Base-by-base conservation (phyloP, 352 stramenopile species). In the Phytophthora sp. region DNA sequence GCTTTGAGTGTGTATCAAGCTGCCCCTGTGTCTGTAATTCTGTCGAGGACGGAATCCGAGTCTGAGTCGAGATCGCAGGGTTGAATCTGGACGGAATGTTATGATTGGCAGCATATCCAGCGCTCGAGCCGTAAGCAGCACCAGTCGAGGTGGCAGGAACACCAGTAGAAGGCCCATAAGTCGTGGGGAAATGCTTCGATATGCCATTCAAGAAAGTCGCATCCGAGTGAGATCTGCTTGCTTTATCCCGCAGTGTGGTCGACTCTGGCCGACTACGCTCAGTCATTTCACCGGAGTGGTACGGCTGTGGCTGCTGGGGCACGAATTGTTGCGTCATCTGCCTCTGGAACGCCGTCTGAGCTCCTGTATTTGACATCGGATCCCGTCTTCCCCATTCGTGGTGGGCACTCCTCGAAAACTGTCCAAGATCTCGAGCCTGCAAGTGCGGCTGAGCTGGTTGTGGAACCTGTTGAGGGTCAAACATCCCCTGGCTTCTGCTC, bases 271-370 rank as follows among this genome's bases (percentile, higher is more conserved):
- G 26, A 20, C 35, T 51, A 44, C 33, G 26, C 35, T 65, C 26
- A 12, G 26, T 55, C 16, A 12, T 18, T 46, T 54, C 23, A 27
- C 29, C 4, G 11, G 58, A 4, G 12, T 44, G 39, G 64, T 54
- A 73, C 24, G 57, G 39, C 15, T 69, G 46, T 23, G 42, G 54
- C 26, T 72, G 62, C 33, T 63, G 63, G 9, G 49, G 51, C n/a
- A 62, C 21, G 11, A 38, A 57, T 11, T 39, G 46, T 26, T 60
- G 44, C 2, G 30, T 47, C 4, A 15, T 56, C 21, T 61, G 49
- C 33, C 45, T 51, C 35, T 58, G 56, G 20, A 44, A 57, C 7
- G 15, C 49, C 18, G 21, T 29, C 35, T 33, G 46, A 45, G 23
- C 61, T 30, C 26, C 49, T 26, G 27, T 27, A 27, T 61, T 53